Evolutionary conservation across 2,329 filamentous ascomycete genomes (phyloP).

Genomic region (Pseudogymnoascus verrucosus): DNA sequence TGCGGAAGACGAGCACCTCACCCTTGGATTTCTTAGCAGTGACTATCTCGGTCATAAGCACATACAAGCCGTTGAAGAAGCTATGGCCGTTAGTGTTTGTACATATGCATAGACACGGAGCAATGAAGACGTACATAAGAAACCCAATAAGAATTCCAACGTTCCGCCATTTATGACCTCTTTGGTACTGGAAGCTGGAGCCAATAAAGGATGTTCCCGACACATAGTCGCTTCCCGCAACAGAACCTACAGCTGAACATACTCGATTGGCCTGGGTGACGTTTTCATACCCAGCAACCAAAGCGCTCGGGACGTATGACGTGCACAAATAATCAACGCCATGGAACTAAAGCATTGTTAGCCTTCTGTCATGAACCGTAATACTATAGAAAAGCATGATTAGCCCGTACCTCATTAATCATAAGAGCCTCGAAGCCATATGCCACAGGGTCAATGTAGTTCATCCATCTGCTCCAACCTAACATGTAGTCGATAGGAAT

Average conservation of each 20-base stretch:
- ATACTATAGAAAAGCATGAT: slow-evolving; percentile 1
- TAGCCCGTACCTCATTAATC: slow-evolving; percentile 56
- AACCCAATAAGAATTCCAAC: slow-evolving; percentile 55
- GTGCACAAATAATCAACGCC: slow-evolving; percentile 42
- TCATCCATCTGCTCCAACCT: slow-evolving; percentile 55
- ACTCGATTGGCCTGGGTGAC: slow-evolving; percentile 35
- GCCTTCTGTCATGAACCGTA: neutral
- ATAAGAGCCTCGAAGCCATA: slow-evolving; percentile 63
- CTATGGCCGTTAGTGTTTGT: slow-evolving; percentile 23
- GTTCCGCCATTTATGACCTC: slow-evolving; percentile 48
- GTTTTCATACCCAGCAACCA: slow-evolving; percentile 37
- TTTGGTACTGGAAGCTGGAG: slow-evolving; percentile 44
- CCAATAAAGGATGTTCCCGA: slow-evolving; percentile 51
- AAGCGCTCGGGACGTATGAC: slow-evolving; percentile 40
- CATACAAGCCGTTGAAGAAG: slow-evolving; percentile 27
- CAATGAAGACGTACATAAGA: slow-evolving; percentile 52
- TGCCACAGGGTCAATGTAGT: slow-evolving; percentile 58
- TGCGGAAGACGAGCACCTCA: slow-evolving; percentile 65
- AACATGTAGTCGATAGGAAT: slow-evolving; percentile 55
- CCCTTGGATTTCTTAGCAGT: slow-evolving; percentile 64
- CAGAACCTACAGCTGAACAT: slow-evolving; percentile 53
- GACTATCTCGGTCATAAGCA: slow-evolving; percentile 56
- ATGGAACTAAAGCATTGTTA: slow-evolving; percentile 39
- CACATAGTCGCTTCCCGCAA: slow-evolving; percentile 40
- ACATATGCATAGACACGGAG: slow-evolving; percentile 27